Percentiles rank a stretch among this genome's conserved stretches.
Evolutionary conservation across 78 protist genomes (phyloP).

Genomic region (Chrysochromulina parva): DNA sequence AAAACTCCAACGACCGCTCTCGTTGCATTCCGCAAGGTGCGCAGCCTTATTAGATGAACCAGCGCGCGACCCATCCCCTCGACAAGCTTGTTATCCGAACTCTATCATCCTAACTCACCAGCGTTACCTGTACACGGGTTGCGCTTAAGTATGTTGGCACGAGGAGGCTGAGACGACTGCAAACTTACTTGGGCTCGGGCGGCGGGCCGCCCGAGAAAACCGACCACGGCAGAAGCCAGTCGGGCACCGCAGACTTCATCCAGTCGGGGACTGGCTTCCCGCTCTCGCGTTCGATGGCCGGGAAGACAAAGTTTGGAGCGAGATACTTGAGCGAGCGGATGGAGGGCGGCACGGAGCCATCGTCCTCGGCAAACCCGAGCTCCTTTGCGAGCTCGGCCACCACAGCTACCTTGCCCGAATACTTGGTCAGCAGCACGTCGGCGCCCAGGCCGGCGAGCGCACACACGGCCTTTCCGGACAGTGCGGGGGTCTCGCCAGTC

Average conservation of each 20-base stretch:
- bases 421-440: not conserved
- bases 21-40: too few relatives aligned
- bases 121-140: too few relatives aligned
- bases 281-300: not conserved
- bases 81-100: too few relatives aligned
- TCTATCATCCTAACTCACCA: too few relatives aligned
- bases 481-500: not conserved
- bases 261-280: not conserved
- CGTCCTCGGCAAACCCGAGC: not conserved
- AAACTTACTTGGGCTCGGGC: not conserved
- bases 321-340: not conserved
- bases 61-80: too few relatives aligned
- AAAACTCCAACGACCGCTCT: too few relatives aligned
- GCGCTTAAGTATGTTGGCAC: too few relatives aligned
- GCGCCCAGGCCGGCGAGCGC: not conserved
- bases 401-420: not conserved
- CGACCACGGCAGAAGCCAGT: not conserved
- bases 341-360: not conserved
- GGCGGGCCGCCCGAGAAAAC: not conserved
- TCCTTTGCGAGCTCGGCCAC: conserved; percentile 18
- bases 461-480: not conserved
- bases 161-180: too few relatives aligned
- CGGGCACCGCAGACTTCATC: not conserved
- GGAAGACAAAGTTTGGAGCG: not conserved
- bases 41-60: too few relatives aligned